Conservation (phyloP, 2,329 filamentous ascomycete genomes). For the Orbilia brochopaga region DNA sequence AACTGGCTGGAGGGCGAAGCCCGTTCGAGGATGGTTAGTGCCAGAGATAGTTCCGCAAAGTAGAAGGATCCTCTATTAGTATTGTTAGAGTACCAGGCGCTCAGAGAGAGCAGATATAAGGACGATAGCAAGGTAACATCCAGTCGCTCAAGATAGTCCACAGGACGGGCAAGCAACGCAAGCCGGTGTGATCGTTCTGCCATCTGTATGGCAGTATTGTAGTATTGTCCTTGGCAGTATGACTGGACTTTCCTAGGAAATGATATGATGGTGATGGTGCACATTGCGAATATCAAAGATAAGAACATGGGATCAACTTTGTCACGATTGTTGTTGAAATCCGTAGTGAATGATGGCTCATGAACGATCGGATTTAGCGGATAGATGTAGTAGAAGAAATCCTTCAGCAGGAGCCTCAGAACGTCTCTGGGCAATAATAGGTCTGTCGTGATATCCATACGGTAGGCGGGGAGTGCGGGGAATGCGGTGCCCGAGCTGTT, state of each 20-base stretch:
- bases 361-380: constrained; percentile 48
- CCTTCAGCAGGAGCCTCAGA: constrained; percentile 38
- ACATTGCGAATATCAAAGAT: constrained; percentile 49
- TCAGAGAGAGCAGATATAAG: constrained; percentile 44
- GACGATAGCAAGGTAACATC: constrained; percentile 40
- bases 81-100: constrained; percentile 48
- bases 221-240: constrained; percentile 44
- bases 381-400: constrained; percentile 51
- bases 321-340: constrained; percentile 36
- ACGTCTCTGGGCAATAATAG: constrained; percentile 36
- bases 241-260: constrained; percentile 49
- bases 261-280: constrained; percentile 48
- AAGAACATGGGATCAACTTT: constrained; percentile 48
- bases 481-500: constrained; percentile 38
- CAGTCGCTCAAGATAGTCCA: constrained; percentile 47
- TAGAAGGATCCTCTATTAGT: constrained; percentile 40
- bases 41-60: constrained; percentile 42
- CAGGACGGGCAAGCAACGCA: constrained; percentile 38
- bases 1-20: constrained; percentile 46
- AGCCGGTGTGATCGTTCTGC: constrained; percentile 40
- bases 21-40: constrained; percentile 43
- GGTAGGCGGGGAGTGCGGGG: constrained; percentile 42
- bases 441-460: constrained; percentile 48
- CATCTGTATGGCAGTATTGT: constrained; percentile 50
- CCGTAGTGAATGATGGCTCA: constrained; percentile 42